A percentile compares a stretch with the other conserved stretches of the same genome.
phyloP scores from a whole-genome alignment of 2,329 filamentous ascomycete genomes.

The Ophiosphaerella korrae region DNA sequence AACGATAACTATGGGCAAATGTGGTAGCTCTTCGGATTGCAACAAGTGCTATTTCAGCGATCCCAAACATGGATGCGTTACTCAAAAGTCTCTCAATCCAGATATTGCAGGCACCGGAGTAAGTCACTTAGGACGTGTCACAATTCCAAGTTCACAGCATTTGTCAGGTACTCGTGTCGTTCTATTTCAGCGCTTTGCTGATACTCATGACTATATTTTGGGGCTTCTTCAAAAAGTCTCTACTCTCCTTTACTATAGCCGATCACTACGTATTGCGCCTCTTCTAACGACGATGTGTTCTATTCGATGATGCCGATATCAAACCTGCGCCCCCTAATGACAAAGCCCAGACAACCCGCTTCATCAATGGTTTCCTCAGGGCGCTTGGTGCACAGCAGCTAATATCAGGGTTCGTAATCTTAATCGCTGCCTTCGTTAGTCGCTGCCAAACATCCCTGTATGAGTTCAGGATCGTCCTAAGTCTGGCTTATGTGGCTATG shows the following conservation, averaged over 20 bases:
- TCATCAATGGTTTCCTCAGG: too few species aligned
- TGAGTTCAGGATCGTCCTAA: too few species aligned
- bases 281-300: too few species aligned
- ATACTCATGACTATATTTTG: neutral
- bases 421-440: too few species aligned
- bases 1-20: conserved; percentile 6
- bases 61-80: neutral
- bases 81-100: conserved; percentile 3
- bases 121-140: neutral
- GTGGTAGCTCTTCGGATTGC: conserved; percentile 8
- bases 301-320: too few species aligned
- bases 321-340: too few species aligned
- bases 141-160: neutral
- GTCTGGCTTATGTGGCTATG: too few species aligned
- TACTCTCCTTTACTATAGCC: neutral
- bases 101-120: conserved; percentile 8
- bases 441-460: too few species aligned
- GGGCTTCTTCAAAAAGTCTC: neutral
- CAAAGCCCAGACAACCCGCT: too few species aligned
- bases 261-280: too few species aligned
- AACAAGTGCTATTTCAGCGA: conserved; percentile 4
- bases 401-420: too few species aligned
- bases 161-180: neutral
- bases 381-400: too few species aligned
- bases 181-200: neutral